A percentile compares a stretch with the other conserved stretches of the same genome.
Conservation (phyloP, 2,329 filamentous ascomycete genomes). For the Pyricularia sp. region DNA sequence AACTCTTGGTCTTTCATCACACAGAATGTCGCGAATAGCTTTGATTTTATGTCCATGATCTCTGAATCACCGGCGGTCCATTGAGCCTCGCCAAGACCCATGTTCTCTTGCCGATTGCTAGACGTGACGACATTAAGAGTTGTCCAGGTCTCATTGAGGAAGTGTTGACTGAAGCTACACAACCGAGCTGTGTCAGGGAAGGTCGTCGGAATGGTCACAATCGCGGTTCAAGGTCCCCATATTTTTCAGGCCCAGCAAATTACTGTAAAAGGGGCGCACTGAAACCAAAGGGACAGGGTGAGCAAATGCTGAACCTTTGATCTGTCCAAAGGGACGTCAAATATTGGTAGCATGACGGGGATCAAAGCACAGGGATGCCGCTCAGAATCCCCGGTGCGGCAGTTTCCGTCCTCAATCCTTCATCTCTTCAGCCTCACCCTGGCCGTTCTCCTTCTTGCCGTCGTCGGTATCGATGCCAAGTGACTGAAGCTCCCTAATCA, state of each 20-base stretch:
- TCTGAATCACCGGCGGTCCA: not conserved
- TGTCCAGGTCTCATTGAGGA: not conserved
- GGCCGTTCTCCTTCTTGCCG: conserved; percentile 34
- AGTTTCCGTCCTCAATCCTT: not conserved
- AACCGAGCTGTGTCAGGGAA: not conserved
- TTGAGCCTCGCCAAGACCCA: not conserved
- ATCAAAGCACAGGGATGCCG: not conserved
- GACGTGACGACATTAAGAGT: not conserved
- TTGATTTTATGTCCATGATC: not conserved
- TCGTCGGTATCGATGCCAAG: conserved; percentile 78
- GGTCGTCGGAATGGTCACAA: not conserved
- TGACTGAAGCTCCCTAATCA: conserved; percentile 77
- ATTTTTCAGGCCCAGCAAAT: not conserved
- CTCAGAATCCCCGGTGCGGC: not conserved
- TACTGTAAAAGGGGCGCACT: not conserved
- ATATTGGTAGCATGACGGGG: not conserved
- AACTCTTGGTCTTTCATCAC: not conserved
- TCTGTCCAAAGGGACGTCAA: not conserved
- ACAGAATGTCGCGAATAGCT: not conserved
- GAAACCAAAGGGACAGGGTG: not conserved
- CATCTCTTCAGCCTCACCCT: not conserved
- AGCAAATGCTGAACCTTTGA: not conserved
- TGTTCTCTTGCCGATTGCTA: not conserved
- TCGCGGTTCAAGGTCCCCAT: not conserved
- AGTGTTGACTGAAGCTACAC: not conserved